phyloP scores from a whole-genome alignment of 176 grass and related monocot genomes.

The Carex scoparia region DNA sequence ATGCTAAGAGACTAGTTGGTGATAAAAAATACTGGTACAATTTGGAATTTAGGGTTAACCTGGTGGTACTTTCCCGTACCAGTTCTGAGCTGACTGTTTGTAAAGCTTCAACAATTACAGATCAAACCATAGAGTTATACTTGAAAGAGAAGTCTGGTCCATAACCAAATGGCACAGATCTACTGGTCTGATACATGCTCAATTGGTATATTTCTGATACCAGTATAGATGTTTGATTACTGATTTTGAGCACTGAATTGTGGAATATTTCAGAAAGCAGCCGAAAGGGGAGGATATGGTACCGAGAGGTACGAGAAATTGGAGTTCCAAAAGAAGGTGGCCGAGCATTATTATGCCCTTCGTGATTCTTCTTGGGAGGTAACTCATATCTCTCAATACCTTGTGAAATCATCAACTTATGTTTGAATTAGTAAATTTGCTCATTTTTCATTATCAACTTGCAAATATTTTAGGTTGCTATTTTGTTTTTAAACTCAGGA shows the following conservation, averaged over 20 bases:
- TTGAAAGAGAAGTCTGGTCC: too few relatives aligned
- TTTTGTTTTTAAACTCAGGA: too few relatives aligned
- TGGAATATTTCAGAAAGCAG: constrained; percentile 64
- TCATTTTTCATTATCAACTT: too few relatives aligned
- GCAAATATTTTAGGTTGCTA: too few relatives aligned
- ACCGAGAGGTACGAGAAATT: constrained; percentile 76
- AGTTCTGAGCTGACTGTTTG: too few relatives aligned
- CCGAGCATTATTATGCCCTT: constrained; percentile 63
- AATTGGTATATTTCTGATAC: not conserved
- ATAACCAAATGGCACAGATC: not conserved
- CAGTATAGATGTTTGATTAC: not conserved
- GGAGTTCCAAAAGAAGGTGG: constrained; percentile 86
- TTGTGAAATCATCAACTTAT: not conserved
- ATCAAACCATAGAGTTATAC: too few relatives aligned
- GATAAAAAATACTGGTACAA: not conserved
- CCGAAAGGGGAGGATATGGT: constrained; percentile 87
- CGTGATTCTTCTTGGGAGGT: constrained; percentile 78
- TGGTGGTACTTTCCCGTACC: too few relatives aligned
- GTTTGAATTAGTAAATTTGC: too few relatives aligned
- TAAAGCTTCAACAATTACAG: too few relatives aligned
- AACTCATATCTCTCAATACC: constrained; percentile 14
- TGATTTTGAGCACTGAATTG: not conserved
- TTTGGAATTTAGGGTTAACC: not conserved
- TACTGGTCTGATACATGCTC: not conserved
- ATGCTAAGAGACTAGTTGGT: not conserved